Base-by-base conservation (phyloP, 805 yeast species). In the Candida fluviatilis region DNA sequence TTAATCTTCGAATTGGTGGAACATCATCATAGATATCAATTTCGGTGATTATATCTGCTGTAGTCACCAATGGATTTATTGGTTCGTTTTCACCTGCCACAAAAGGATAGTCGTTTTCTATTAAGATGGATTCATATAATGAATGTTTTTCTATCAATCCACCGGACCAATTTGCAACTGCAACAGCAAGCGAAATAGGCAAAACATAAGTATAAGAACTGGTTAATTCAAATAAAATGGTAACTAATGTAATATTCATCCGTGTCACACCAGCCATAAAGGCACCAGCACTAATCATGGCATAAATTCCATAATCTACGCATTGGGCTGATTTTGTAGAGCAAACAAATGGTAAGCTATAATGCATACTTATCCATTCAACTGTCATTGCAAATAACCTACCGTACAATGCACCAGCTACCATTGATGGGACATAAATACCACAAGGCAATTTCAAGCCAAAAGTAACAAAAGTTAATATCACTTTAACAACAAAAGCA, bases 341-440 rank as follows among this genome's bases (percentile, higher is more conserved):
- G 25, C 42, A 39, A 26, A 39, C 17, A 24, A 35, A 35, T 7
- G 21, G 19, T 26, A 31, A 26, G 14, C 30, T 18, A 8, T n/a
- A 14, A 17, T n/a, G 25, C 35, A 54, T 39, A 18, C 62, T 66
- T 4, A 63, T 29, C 53, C 64, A 66, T 38, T 74, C 71, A 13
- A 75, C 48, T 3, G 51, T 24, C 55, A 72, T 63, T 1, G 77
- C 76, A 40, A 75, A 60, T 1, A 71, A 47, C 8, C 82, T 51
- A 2, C 83, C 83, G 57, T 74, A 77, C 19, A 79, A 54, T 2
- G 83, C 82, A 0, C 84, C 84, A 16, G 73, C 64, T 1, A 75
- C 78, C 84, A 78, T 78, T 1, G 80, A 71, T 4, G 84, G 84
- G 2, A 79, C 79, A 43, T 78, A 78, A 11, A 78, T 71, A 4